Evolutionary conservation across 2,329 filamentous ascomycete species (phyloP), one percentile per base, ranked within the genome.

Genomic region (Aureobasidium sp.): DNA sequence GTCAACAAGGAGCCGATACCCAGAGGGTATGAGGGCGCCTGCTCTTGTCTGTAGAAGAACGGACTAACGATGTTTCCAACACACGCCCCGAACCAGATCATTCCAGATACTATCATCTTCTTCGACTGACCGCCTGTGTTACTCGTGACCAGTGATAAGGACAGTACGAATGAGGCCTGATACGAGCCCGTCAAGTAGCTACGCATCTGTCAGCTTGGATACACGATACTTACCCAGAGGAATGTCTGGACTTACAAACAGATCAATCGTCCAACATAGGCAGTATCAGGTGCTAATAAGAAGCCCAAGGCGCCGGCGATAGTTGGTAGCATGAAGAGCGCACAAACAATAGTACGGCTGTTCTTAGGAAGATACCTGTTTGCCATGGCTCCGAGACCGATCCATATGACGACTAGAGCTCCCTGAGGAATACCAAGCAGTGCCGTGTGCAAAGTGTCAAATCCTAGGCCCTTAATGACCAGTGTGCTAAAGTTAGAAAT

Each of bases 401-500:
- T 82, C 0, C 76, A 82, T 22, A 82, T 66, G 36, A 79, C 77
- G 52, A 80, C 82, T 39, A 82, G 64, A 64, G 77, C 69, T 20
- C 80, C 77, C 65, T 81, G 77, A 12, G 82, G 77, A 41, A 85
- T 77, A 67, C 80, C 79, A 71, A 84, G 75, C 1, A 85, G 71
- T 0, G 81, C 81, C 4, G 83, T 84, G 1, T 78, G 77, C 7
- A 83, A 73, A 0, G 80, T 79, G 1, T 74, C 76, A 66, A 84
- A 84, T 7, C 84, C 82, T 34, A 85, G 80, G 0, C 81, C 81
- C 62, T 83, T 70, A 65, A 85, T 84, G 55, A 86, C 82, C 53
- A 85, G 74, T 0, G 82, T 84, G 56, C 81, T 81, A 65, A 85
- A 86, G 62, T 83, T 85, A 0, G 77, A 78, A 53, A 85, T 82